Base-by-base conservation (phyloP, 1,284 basidiomycete genomes). In the Limonomyces culmigenus region DNA sequence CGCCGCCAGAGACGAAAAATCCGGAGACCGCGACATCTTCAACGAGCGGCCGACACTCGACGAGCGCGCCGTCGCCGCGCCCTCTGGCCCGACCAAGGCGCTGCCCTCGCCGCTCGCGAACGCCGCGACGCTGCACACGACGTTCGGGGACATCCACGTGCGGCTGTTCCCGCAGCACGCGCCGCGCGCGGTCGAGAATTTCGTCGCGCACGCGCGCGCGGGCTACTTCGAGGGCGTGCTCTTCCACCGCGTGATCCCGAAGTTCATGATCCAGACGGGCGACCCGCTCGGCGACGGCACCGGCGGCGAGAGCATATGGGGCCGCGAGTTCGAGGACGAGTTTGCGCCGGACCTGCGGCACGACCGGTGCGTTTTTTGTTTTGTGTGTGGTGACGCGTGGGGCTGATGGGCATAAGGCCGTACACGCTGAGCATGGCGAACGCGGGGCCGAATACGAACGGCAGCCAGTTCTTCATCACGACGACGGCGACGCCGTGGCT, bases 341-440 rank as follows among this genome's bases (percentile, higher is more conserved):
- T 91, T 98, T 51, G 69, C 74, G 19, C 79, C 87, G 43, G 78
- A 84, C 38, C 60, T 95, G 39, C 81, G 76, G 53, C 93, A 97
- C 55, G 89, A 96, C 54, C 65, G 88, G 75, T 10, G 68, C 53
- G 16, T 21, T 16, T 16, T 3, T 32, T 30, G 15, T 19, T 37
- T 32, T 29, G 19, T 16, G 15, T 8, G 15, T 39, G 39, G 8
- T 36, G 31, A 38, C 13, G 23, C 29, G 17, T 31, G 18, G 25
- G 35, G 16, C 19, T 16, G 18, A 33, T 25, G 33, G 41, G 17
- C 40, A 14, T 40, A n/a, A 85, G 83, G 40, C 92, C 93, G 1
- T 97, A 96, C 52, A 95, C 86, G n/a, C 66, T 98, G 34, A 91
- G 87, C 50, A 97, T 97, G 91, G 95, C 95, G n/a, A 99, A 99